Conservation (phyloP, 2,329 filamentous ascomycete genomes). For the Hymenoscyphus fructigenus region DNA sequence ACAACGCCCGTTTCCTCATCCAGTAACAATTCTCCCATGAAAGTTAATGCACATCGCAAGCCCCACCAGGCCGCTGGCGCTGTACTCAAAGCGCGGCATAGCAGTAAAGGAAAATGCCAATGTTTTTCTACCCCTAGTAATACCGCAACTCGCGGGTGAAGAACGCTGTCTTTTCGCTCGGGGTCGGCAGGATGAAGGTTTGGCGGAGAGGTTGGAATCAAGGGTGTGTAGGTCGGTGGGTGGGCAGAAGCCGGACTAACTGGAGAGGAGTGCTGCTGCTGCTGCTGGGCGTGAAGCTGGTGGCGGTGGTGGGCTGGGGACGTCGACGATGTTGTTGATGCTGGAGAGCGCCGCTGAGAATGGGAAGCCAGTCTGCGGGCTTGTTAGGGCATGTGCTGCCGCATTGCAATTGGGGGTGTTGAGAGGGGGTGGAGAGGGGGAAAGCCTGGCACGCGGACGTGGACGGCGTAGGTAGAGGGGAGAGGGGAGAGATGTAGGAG, state of each 20-base stretch:
- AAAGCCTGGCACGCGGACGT: background rate
- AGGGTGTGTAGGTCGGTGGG: slow-evolving; percentile 4
- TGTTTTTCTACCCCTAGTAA: slow-evolving; percentile 69
- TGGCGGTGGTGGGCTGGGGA: slow-evolving; percentile 12
- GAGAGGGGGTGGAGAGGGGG: background rate
- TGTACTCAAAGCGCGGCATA: slow-evolving; percentile 70
- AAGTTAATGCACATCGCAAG: slow-evolving; percentile 64
- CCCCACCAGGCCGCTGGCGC: slow-evolving; percentile 72
- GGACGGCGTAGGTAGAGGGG: background rate
- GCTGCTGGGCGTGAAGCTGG: background rate
- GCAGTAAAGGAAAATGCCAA: slow-evolving; percentile 73
- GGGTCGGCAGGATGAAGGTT: slow-evolving; percentile 30
- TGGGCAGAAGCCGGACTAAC: slow-evolving; percentile 3
- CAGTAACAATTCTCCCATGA: slow-evolving; percentile 63
- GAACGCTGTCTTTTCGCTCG: slow-evolving; percentile 42
- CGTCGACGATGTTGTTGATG: slow-evolving; percentile 7
- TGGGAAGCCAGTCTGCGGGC: slow-evolving; percentile 34
- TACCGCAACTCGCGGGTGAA: slow-evolving; percentile 77
- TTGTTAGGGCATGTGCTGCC: slow-evolving; percentile 38
- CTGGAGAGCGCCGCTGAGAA: slow-evolving; percentile 18
- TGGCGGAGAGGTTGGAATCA: slow-evolving; percentile 18
- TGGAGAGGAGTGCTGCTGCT: background rate
- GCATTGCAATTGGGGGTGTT: slow-evolving; percentile 31
- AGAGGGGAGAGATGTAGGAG: background rate
- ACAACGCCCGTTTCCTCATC: slow-evolving; percentile 33